Evolutionary conservation across 2,329 filamentous ascomycete genomes (phyloP).

Genomic region (Beauveria sp.): DNA sequence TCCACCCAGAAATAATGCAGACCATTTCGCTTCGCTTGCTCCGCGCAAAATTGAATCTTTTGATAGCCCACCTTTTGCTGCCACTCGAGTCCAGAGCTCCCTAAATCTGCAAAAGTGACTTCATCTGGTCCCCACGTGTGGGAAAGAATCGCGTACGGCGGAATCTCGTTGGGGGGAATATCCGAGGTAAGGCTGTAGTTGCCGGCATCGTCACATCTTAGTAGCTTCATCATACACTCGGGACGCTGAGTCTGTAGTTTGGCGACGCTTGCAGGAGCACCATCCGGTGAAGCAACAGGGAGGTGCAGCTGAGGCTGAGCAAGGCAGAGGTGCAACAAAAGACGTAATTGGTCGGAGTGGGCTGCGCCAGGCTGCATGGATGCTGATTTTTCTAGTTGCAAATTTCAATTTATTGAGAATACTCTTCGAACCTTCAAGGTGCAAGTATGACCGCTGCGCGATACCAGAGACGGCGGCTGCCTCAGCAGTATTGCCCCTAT

Average conservation of each 20-base stretch:
- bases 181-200: not conserved
- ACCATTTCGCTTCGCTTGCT: slow-evolving; percentile 11
- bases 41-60: slow-evolving; percentile 19
- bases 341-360: not conserved
- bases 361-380: not conserved
- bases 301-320: not conserved
- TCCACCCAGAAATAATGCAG: slow-evolving; percentile 22
- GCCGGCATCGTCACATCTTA: not conserved
- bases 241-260: too few relatives aligned
- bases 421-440: too few relatives aligned
- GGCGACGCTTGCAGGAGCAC: too few relatives aligned
- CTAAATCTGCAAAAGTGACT: slow-evolving; percentile 21
- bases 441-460: too few relatives aligned
- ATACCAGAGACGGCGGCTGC: too few relatives aligned
- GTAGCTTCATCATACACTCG: not conserved
- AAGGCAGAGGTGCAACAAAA: not conserved
- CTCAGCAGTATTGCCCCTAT: too few relatives aligned
- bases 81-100: not conserved
- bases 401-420: too few relatives aligned
- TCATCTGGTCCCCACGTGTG: slow-evolving; percentile 27
- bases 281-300: not conserved
- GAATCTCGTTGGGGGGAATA: slow-evolving; percentile 16
- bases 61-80: slow-evolving; percentile 14
- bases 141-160: slow-evolving; percentile 28
- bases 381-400: too few relatives aligned